A percentile compares a stretch with the other conserved stretches of the same genome.
phyloP scores from a whole-genome alignment of 139 green algal species.

The Micractinium sp. region DNA sequence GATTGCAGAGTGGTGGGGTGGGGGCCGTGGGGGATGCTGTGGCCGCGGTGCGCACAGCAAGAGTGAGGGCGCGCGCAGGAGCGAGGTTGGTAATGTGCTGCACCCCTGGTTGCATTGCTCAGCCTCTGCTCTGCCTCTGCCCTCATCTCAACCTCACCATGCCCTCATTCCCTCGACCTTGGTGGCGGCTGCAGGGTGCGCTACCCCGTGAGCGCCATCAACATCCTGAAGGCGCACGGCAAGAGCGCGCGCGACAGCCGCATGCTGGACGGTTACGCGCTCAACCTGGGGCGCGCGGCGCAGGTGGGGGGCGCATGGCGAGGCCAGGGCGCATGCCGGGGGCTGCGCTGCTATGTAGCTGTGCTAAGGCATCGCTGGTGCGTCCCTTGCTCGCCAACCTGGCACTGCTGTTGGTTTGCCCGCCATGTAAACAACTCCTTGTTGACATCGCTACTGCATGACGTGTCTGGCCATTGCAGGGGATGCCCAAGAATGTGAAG shows the following conservation, averaged over 20 bases:
- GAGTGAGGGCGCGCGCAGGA: too few relatives aligned
- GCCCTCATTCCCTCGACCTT: background rate
- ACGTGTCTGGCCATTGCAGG: slow-evolving; percentile 28
- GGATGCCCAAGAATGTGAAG: slow-evolving; percentile 64
- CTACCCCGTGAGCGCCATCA: slow-evolving; percentile 97
- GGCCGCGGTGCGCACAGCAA: too few relatives aligned
- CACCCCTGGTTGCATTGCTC: too few relatives aligned
- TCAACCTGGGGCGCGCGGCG: slow-evolving; percentile 91
- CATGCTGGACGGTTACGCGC: slow-evolving; percentile 95
- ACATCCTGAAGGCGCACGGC: slow-evolving; percentile 98
- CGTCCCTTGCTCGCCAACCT: background rate
- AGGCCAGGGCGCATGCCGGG: too few relatives aligned
- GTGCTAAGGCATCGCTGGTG: background rate
- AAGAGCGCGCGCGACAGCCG: slow-evolving; percentile 84
- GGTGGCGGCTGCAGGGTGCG: slow-evolving; percentile 49
- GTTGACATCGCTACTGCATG: background rate
- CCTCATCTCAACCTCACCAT: background rate
- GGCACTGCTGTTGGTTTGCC: too few relatives aligned
- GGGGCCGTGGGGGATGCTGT: too few relatives aligned
- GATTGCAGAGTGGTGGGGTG: too few relatives aligned
- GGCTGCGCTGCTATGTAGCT: background rate
- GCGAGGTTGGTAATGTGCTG: background rate
- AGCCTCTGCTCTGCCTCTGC: too few relatives aligned
- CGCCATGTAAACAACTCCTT: too few relatives aligned
- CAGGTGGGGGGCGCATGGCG: too few relatives aligned